Percentiles rank a stretch among this genome's conserved stretches.
These are phyloP conservation scores for Emergomyces pasteurianus DNA, from an alignment of 2,329 filamentous ascomycete genomes.

Conservation along the genomic window DNA sequence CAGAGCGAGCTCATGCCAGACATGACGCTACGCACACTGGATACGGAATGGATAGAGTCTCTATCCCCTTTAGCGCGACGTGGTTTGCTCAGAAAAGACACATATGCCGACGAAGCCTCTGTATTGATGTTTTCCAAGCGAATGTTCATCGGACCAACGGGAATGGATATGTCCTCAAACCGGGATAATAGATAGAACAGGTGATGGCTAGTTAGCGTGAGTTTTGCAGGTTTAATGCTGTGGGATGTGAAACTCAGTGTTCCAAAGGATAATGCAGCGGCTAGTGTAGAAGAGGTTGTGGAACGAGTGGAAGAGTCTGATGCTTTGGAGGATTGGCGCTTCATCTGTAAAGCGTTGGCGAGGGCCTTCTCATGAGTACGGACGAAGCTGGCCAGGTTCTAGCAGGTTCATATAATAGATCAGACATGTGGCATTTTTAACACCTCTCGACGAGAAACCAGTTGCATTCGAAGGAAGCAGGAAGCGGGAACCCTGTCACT, in stretches of 20 bases:
- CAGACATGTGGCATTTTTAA: background rate
- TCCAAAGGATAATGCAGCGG: constrained; percentile 76
- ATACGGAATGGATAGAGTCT: constrained; percentile 88
- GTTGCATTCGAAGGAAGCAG: background rate
- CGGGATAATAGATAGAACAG: constrained; percentile 92
- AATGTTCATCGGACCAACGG: constrained; percentile 91
- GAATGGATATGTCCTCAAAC: constrained; percentile 83
- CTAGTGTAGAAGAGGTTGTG: constrained; percentile 59
- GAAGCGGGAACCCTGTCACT: background rate
- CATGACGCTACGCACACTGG: constrained; percentile 94
- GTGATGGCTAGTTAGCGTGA: constrained; percentile 89
- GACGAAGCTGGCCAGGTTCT: constrained; percentile 95
- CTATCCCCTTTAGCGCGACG: constrained; percentile 73
- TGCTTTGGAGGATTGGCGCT: constrained; percentile 58
- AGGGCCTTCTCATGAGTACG: constrained; percentile 94
- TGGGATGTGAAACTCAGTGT: constrained; percentile 75
- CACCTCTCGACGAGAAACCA: background rate
- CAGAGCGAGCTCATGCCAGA: constrained; percentile 90
- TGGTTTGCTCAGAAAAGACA: constrained; percentile 81
- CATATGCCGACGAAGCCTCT: constrained; percentile 74
- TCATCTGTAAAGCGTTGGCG: constrained; percentile 85
- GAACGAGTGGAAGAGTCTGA: constrained; percentile 53
- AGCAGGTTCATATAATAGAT: background rate
- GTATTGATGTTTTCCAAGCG: constrained; percentile 89
- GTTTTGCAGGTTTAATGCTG: constrained; percentile 74